Base-by-base conservation (phyloP, 2,329 filamentous ascomycete genomes). In the Myriosclerotinia curreyana region DNA sequence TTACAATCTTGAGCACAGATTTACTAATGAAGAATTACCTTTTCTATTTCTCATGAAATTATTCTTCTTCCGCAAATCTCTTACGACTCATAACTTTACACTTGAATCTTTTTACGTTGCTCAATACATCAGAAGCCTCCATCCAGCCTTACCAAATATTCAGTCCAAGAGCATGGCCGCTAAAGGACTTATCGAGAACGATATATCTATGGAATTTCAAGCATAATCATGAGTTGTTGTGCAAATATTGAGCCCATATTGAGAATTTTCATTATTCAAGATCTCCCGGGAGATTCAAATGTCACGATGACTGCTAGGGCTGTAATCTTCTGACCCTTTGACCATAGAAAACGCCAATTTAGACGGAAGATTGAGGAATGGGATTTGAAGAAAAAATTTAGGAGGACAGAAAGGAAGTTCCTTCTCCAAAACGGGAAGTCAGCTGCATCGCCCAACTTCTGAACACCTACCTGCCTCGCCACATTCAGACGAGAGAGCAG, bases 381-480 rank as follows among this genome's bases (percentile, higher is more conserved):
- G 60, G 52, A 42, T 14, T 49, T 63, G 15, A 55, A 42, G 44
- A 62, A 62, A 9, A 63, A 63, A 28, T 17, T 63, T 3, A 62
- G 50, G 12, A 54, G 36, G n/a, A 11, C 49, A 2, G 49, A 62
- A 25, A 52, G 49, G 15, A 28, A 36, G 20, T 6, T 34, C 4
- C 40, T 49, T 59, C 12, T 59, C n/a, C n/a, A 59, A 36, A 36
- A 54, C 22, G 3, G 20, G 1, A 34, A 25, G 3, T 15, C 9
- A 31, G 28, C 28, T 31, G 28, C 28, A 31, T 31, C 28, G 28
- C 28, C 5, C 28, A 31, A 31, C 28, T 3, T 31, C 28, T 31
- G 5, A 31, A 31, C 28, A 5, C 5, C 28, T n/a, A 58, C 22
- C 9, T 8, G 22, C 2, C 28, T 7, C 14, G 5, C 0, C 54